These are phyloP conservation scores for Stentor roeselii DNA, from an alignment of 73 alveolate species.

Conservation along the genomic window DNA sequence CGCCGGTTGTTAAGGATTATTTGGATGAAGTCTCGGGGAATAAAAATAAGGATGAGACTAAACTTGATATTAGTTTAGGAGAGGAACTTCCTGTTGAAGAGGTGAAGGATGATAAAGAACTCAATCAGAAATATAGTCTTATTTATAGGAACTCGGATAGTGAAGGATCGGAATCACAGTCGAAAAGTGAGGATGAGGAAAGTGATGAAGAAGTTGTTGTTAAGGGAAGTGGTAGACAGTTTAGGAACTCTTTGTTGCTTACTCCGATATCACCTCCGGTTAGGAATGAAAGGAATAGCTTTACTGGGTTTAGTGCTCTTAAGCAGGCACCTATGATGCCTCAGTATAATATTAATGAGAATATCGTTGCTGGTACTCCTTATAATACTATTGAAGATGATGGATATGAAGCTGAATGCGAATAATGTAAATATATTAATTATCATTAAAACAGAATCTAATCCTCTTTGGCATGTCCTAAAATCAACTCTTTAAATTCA, in stretches of 20 bases:
- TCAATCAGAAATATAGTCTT: background rate
- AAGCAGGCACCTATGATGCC: background rate
- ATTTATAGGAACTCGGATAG: background rate
- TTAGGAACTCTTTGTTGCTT: background rate
- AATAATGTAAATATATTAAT: no score
- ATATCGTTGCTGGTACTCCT: background rate
- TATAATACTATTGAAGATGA: constrained; percentile 1
- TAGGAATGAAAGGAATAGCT: background rate
- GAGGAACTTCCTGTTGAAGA: background rate
- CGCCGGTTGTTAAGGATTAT: background rate
- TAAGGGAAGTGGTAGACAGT: background rate
- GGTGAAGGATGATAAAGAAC: background rate
- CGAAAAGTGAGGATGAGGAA: background rate
- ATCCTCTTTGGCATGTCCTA: no score
- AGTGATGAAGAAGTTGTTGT: background rate
- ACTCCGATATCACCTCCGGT: background rate
- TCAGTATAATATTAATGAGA: background rate
- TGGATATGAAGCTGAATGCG: constrained; percentile 2
- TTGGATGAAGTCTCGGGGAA: background rate
- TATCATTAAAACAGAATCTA: no score
- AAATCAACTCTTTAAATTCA: no score
- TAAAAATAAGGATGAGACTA: background rate
- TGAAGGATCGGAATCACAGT: background rate
- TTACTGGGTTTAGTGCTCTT: no score
- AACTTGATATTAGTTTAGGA: background rate